Base-by-base conservation (phyloP, 2,329 filamentous ascomycete species). In the Fusarium graminum region DNA sequence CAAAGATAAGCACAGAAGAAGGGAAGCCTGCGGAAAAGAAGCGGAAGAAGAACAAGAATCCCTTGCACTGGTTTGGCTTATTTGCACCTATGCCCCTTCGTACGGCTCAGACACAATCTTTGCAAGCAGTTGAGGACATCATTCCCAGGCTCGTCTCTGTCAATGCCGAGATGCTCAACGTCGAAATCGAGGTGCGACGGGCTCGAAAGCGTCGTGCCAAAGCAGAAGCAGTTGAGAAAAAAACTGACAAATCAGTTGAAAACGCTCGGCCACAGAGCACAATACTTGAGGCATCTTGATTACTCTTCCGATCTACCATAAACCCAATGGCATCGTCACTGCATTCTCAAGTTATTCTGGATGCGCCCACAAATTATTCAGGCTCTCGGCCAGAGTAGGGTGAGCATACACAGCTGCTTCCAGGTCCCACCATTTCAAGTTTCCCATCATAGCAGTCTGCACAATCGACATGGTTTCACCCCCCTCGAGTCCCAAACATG, bases 131-230 rank as follows among this genome's bases (percentile, higher is more conserved):
- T 5, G 84, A 88, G 53, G 76, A 82, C 0, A 75, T 89, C 5
- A 76, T 93, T 3, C 84, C 88, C 2, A 77, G 78, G 38, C 78
- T 93, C 10, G 83, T 83, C 8, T 83, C 82, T 2, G 76, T 91
- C n/a, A 81, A 83, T 34, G 81, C 81, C 28, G 83, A 87, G 70
- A 88, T 94, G 85, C 80, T 82, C 14, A 78, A 78, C n/a, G 74
- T 92, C 7, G 91, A 93, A 79, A 87, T 89, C 50, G 85, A 90
- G 67, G 88, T 94, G 52, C 82, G 90, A 36, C 80, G 90, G 57
- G 85, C 84, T 34, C 79, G 83, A 57, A 88, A 88, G 78, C 82
- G 75, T 76, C 78, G 84, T 34, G 80, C 81, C 26, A 87, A 86
- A 74, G 79, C 78, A 2, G 79, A 79, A 61, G 76, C 74, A 5